Base-by-base conservation (phyloP, 805 yeast genomes). In the Ogataea henricii region DNA sequence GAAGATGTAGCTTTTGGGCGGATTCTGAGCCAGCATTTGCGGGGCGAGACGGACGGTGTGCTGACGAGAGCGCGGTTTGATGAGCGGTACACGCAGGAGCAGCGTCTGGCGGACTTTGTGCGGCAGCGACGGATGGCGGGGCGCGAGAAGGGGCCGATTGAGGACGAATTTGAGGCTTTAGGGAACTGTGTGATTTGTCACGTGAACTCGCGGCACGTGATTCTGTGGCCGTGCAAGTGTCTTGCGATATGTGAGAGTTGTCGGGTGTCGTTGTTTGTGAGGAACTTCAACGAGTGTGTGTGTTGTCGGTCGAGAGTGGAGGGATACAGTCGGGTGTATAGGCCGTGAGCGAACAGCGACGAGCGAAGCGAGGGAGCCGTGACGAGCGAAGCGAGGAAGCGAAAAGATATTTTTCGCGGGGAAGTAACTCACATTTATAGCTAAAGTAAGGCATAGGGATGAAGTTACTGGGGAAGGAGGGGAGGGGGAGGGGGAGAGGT, bases 171-270 rank as follows among this genome's bases (percentile, higher is more conserved):
- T 12, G 34, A 47, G 9, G 59, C 57, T 7, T 54, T 79, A 12
- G 69, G 71, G 5, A 70, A 72, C 5, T 90, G 97, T 67, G 96
- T 88, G 6, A 84, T 91, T 2, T 91, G 97, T 63, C 92, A 86
- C 56, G 73, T 76, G 4, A 81, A 85, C 48, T 78, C 82, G 4
- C 74, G 97, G 54, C 87, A 85, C 48, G 79, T 91, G 35, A 82
- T 91, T 7, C 71, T 92, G 2, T 91, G 97, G 97, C 97, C 97
- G 0, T 91, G 97, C 63, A 79, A 82, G 57, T 91, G 97, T 65
- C 79, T 91, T 47, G 90, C 96, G 0, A 72, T 91, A 4, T 91
- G 97, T 65, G 96, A 90, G 54, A 76, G 79, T 21, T 91, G 97
- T 61, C 75, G 97, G 14, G 70, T 83, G 9, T 79, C 86, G 14